Percentiles rank a stretch among this genome's conserved stretches.
These are phyloP conservation scores for Carex parvula DNA, from an alignment of 176 grass and related monocot species.

Conservation along the genomic window DNA sequence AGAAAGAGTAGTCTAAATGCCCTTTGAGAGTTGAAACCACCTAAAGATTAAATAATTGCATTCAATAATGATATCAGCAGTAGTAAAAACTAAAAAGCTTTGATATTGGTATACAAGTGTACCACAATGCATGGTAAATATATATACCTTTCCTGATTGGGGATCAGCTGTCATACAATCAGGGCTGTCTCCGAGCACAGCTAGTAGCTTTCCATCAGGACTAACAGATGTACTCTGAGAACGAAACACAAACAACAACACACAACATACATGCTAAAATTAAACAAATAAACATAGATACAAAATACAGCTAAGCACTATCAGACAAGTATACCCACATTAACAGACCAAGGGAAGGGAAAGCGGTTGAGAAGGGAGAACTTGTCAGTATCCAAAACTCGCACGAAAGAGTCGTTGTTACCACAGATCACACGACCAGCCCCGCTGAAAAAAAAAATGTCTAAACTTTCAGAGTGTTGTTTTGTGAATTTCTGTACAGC, in stretches of 20 bases:
- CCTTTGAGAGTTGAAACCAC: constrained; percentile 44
- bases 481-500: not conserved
- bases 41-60: constrained; percentile 25
- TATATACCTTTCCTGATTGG: constrained; percentile 55
- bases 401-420: constrained; percentile 53
- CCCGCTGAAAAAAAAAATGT: constrained; percentile 35
- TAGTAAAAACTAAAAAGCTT: not conserved
- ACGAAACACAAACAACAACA: not conserved
- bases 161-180: constrained; percentile 58
- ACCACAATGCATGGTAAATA: not conserved
- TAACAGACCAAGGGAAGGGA: constrained; percentile 55
- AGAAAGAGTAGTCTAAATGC: constrained; percentile 77
- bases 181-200: constrained; percentile 60
- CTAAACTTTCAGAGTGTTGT: no score
- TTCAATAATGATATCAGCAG: not conserved
- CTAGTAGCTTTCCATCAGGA: constrained; percentile 62
- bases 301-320: not conserved
- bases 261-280: constrained; percentile 2
- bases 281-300: not conserved
- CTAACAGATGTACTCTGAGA: constrained; percentile 48
- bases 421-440: constrained; percentile 40
- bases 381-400: constrained; percentile 41
- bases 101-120: not conserved
- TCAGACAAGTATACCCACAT: constrained; percentile 42
- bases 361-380: constrained; percentile 34